Evolutionary conservation across 495 filamentous ascomycete genomes (phyloP).

Genomic region (Penicillium cosmopolitanum): DNA sequence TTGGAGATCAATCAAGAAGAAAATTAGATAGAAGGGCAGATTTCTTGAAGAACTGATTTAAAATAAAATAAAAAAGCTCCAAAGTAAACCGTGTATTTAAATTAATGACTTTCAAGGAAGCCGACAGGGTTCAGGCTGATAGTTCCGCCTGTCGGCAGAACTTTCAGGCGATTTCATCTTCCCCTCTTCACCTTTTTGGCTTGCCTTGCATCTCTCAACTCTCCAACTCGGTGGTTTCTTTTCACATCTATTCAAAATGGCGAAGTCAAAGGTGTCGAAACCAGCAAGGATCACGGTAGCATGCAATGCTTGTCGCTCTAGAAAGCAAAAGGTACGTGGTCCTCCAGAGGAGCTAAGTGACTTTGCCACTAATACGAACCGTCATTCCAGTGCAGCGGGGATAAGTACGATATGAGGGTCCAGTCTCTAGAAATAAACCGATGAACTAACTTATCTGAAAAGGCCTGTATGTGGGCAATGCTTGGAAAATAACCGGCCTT

Average conservation of each 20-base stretch:
- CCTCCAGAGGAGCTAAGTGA: neutral
- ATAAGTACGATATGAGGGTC: constrained; percentile 31
- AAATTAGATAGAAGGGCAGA: no score
- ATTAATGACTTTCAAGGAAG: no score
- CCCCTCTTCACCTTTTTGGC: constrained; percentile 3
- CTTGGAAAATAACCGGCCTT: constrained; percentile 37
- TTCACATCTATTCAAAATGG: constrained; percentile 11
- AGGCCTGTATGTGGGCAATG: constrained; percentile 46
- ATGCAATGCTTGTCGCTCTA: constrained; percentile 42
- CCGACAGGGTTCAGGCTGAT: constrained; percentile 7
- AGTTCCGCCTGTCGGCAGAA: constrained; percentile 27
- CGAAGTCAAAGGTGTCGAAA: constrained; percentile 23
- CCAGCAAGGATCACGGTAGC: constrained; percentile 39
- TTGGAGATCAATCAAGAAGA: no score
- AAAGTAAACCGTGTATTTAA: neutral
- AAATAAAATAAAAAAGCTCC: neutral
- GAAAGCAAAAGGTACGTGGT: constrained; percentile 42
- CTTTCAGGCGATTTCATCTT: constrained; percentile 28
- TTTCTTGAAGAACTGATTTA: neutral
- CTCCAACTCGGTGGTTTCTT: neutral
- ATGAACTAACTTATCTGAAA: neutral
- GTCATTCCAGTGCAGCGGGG: constrained; percentile 39
- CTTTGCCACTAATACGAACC: neutral
- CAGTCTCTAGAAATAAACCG: neutral
- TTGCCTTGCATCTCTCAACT: neutral